phyloP scores from a whole-genome alignment of 371 early-diverging fungal genomes.

The Conidiobolus coronatus region DNA sequence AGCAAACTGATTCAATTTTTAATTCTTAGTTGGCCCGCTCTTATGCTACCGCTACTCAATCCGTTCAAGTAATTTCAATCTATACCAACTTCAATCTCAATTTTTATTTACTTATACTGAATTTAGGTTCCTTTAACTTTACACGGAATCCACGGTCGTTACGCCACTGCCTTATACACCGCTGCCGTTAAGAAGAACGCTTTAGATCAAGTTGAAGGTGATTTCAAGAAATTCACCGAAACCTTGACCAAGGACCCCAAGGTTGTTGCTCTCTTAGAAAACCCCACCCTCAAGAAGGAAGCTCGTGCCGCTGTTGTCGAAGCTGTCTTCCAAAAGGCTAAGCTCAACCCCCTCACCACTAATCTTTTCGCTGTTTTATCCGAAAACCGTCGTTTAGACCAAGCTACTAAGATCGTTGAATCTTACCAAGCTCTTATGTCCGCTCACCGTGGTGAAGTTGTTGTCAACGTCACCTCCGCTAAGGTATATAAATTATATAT shows the following conservation, averaged over 20 bases:
- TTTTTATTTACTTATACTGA: not conserved
- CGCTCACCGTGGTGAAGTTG: conserved; percentile 79
- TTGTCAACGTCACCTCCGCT: conserved; percentile 76
- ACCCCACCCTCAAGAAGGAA: conserved; percentile 61
- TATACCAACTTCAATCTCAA: not conserved
- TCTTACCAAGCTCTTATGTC: conserved; percentile 67
- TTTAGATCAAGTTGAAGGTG: conserved; percentile 68
- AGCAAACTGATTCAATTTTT: not conserved
- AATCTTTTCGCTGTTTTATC: conserved; percentile 80
- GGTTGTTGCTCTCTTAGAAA: conserved; percentile 50
- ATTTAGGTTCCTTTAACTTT: conserved; percentile 56
- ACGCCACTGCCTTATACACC: conserved; percentile 89
- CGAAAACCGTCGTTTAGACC: conserved; percentile 81
- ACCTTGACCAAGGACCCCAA: conserved; percentile 46
- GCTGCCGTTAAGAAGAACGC: conserved; percentile 71
- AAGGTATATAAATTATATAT: conserved; percentile 18
- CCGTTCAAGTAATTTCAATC: conserved; percentile 18
- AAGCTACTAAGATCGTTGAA: conserved; percentile 56
- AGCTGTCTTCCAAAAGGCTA: conserved; percentile 30
- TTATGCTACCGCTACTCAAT: conserved; percentile 22
- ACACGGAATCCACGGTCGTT: conserved; percentile 89
- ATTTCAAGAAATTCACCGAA: conserved; percentile 40
- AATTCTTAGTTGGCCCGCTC: conserved; percentile 22
- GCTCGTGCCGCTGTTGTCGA: conserved; percentile 55
- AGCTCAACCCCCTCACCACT: conserved; percentile 51